phyloP scores from a whole-genome alignment of 2,329 filamentous ascomycete species.

The Cadophora gregata region DNA sequence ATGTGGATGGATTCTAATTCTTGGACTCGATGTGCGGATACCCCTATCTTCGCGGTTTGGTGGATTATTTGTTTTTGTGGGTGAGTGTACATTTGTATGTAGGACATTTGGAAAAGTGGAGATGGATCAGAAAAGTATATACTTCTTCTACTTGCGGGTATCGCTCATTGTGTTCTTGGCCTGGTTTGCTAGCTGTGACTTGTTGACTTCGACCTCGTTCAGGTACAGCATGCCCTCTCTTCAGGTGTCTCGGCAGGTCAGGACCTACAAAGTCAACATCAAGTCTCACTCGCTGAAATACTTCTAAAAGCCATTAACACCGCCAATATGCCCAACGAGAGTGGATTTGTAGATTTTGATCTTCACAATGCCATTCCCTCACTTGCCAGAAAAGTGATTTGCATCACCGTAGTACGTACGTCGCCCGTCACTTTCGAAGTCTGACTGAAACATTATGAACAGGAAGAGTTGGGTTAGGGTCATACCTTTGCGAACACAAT shows the following conservation, averaged over 20 bases:
- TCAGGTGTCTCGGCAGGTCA: no score
- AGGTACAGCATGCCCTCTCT: no score
- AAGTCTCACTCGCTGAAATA: not conserved
- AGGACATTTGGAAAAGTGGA: not conserved
- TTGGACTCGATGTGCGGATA: constrained; percentile 5
- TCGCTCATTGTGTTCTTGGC: not conserved
- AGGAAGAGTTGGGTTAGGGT: constrained; percentile 55
- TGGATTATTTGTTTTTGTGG: not conserved
- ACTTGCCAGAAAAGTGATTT: constrained; percentile 4
- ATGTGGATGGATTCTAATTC: constrained; percentile 10
- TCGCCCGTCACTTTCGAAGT: not conserved
- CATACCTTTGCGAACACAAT: constrained; percentile 49
- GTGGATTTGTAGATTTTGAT: constrained; percentile 2
- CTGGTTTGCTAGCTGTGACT: not conserved
- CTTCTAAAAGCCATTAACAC: not conserved
- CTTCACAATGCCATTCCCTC: not conserved
- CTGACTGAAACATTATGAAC: not conserved
- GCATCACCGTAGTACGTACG: constrained; percentile 5
- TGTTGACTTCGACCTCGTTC: no score
- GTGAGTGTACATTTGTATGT: not conserved
- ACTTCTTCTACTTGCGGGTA: not conserved
- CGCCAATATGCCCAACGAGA: not conserved
- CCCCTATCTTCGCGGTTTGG: constrained; percentile 15
- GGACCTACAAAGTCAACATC: not conserved
- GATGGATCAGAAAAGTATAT: not conserved